Base-by-base conservation (phyloP, 306 rosid species). In the Casuarina glauca region DNA sequence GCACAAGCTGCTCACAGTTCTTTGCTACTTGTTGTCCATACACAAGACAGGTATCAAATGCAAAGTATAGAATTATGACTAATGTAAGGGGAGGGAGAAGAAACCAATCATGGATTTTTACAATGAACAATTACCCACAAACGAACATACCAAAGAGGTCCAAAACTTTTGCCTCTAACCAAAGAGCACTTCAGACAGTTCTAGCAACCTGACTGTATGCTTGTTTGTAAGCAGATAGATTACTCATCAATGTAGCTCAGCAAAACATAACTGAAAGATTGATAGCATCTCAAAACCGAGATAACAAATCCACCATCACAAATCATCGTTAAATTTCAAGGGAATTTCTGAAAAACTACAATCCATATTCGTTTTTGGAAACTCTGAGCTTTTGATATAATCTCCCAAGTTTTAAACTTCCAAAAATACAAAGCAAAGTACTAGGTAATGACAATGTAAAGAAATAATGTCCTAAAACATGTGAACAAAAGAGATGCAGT, bases 341-440 rank as follows among this genome's bases (percentile, higher is more conserved):
- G 15, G 46, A 63, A 16, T 38, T 63, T 17, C 32, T 6, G 19
- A 38, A 63, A 19, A n/a, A 66, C 13, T 13, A 38, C 63, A 7
- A 35, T 9, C 17, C 45, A 53, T 42, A 57, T 54, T 26, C 36
- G 13, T 55, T 54, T 7, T 9, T 44, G 70, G 75, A 12, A 39
- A 49, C 36, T 53, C 58, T 39, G 15, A 45, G 9, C 45, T 36
- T 63, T 63, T 63, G 69, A 39, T 63, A 63, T 12, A 63, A 63
- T 38, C 46, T 63, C 44, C 69, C 5, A 38, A 12, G 2, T 38
- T 42, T 3, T 52, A 73, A 79, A 36, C 6, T 64, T 55, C 69
- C 39, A 79, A 36, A 32, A 55, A 57, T 53, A 44, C 11, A 10
- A 58, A n/a, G 5, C 50, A 50, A 79, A 66, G 35, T 73, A 58